phyloP scores from a whole-genome alignment of 1,284 basidiomycete genomes.

The Quambalaria eucalypti region DNA sequence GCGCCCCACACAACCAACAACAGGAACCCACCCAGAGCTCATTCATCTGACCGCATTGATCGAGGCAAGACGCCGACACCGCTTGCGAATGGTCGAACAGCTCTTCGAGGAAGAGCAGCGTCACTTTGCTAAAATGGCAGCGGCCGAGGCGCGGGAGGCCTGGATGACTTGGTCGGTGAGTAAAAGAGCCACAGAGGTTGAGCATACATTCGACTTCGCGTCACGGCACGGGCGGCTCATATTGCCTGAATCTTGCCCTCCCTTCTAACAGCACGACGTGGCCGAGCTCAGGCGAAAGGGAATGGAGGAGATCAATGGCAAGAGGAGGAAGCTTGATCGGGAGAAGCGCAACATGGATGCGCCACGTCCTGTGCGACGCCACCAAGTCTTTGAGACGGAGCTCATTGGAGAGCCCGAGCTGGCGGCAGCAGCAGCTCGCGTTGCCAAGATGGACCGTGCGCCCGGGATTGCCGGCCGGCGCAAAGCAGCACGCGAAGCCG shows the following conservation, averaged over 20 bases:
- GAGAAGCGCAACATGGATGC: slow-evolving; percentile 66
- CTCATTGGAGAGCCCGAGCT: slow-evolving; percentile 29
- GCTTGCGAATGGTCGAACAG: slow-evolving; percentile 43
- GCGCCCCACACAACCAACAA: too few species aligned
- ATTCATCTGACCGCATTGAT: slow-evolving; percentile 59
- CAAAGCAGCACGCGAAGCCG: not conserved
- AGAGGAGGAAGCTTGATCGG: slow-evolving; percentile 67
- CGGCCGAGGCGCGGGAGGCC: slow-evolving; percentile 55
- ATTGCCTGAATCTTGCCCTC: slow-evolving; percentile 65
- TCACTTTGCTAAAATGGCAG: slow-evolving; percentile 63
- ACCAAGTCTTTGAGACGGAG: slow-evolving; percentile 45
- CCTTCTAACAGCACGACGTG: slow-evolving; percentile 60
- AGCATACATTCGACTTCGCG: too few species aligned
- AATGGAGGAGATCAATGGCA: slow-evolving; percentile 72
- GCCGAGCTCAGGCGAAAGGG: slow-evolving; percentile 70
- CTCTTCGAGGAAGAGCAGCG: slow-evolving; percentile 58
- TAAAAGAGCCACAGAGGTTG: too few species aligned
- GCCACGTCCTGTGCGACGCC: slow-evolving; percentile 54
- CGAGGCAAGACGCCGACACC: slow-evolving; percentile 43
- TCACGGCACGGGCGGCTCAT: slow-evolving; percentile 55
- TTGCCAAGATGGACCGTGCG: not conserved
- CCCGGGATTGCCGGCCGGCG: not conserved
- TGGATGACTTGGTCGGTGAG: slow-evolving; percentile 61
- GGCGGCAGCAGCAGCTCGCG: slow-evolving; percentile 16
- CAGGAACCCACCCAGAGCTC: slow-evolving; percentile 72